These are phyloP conservation scores for Poronia punctata DNA, from an alignment of 495 filamentous ascomycete genomes.

Conservation along the genomic window DNA sequence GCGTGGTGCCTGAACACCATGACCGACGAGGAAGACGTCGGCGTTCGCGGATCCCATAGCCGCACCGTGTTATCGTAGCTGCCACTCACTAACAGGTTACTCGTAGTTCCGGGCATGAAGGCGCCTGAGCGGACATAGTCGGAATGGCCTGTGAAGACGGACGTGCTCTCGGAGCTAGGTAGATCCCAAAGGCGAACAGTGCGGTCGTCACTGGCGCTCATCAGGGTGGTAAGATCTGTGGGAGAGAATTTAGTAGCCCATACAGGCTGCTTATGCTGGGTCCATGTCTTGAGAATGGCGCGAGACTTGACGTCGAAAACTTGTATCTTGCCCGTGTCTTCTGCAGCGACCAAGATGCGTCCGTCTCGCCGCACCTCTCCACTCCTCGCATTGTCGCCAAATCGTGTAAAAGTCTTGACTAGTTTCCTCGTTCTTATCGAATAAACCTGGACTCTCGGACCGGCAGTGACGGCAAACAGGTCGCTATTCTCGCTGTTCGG, in stretches of 20 bases:
- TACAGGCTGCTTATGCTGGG: constrained; percentile 88
- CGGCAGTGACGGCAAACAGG: constrained; percentile 86
- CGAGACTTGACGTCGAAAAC: constrained; percentile 84
- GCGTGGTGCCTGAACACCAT: constrained; percentile 92
- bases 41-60: constrained; percentile 82
- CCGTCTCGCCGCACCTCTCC: constrained; percentile 85
- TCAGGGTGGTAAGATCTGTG: constrained; percentile 71
- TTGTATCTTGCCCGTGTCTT: constrained; percentile 83
- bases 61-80: constrained; percentile 92
- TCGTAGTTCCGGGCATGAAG: constrained; percentile 76
- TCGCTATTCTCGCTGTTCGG: constrained; percentile 49
- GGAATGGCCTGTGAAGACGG: constrained; percentile 76
- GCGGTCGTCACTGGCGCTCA: constrained; percentile 82
- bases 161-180: constrained; percentile 64
- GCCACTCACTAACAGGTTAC: constrained; percentile 72
- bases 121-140: constrained; percentile 85
- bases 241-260: constrained; percentile 88
- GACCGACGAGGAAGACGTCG: constrained; percentile 51
- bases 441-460: constrained; percentile 86
- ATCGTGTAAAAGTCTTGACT: constrained; percentile 84
- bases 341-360: constrained; percentile 80
- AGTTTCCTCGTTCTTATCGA: constrained; percentile 82
- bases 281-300: constrained; percentile 94
- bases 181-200: constrained; percentile 94
- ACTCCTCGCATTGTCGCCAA: constrained; percentile 79